Conservation (phyloP, 139 green algal genomes). For the Coccomyxa sp. region DNA sequence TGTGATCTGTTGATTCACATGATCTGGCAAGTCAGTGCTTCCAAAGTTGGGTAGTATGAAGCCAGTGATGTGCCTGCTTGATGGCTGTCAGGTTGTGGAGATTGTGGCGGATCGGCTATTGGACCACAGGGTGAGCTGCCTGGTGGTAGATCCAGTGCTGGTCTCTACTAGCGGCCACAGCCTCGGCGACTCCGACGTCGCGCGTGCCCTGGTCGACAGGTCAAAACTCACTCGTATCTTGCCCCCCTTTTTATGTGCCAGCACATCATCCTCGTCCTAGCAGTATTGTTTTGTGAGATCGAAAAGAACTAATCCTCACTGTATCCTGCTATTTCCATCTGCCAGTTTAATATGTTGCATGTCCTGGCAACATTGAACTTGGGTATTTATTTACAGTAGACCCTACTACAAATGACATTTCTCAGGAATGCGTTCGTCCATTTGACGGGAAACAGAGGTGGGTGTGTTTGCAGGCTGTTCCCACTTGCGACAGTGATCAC, state of each 20-base stretch:
- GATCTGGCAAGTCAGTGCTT: neutral
- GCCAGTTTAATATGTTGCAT: too few species aligned
- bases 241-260: neutral
- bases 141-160: constrained; percentile 95
- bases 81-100: constrained; percentile 37
- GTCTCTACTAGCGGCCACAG: constrained; percentile 81
- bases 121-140: neutral
- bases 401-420: too few species aligned
- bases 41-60: too few species aligned
- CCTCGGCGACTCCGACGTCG: constrained; percentile 59
- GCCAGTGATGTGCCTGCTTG: neutral
- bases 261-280: too few species aligned
- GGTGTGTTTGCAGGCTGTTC: constrained; percentile 43
- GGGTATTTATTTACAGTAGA: too few species aligned
- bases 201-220: constrained; percentile 35
- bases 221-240: neutral
- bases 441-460: neutral
- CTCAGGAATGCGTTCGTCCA: too few species aligned
- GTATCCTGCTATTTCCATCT: too few species aligned
- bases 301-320: too few species aligned
- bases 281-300: too few species aligned
- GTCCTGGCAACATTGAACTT: too few species aligned
- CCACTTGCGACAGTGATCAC: constrained; percentile 83
- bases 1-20: neutral
- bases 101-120: constrained; percentile 46